phyloP scores from a whole-genome alignment of 352 stramenopile species.

The Globisporangium takayamanum region DNA sequence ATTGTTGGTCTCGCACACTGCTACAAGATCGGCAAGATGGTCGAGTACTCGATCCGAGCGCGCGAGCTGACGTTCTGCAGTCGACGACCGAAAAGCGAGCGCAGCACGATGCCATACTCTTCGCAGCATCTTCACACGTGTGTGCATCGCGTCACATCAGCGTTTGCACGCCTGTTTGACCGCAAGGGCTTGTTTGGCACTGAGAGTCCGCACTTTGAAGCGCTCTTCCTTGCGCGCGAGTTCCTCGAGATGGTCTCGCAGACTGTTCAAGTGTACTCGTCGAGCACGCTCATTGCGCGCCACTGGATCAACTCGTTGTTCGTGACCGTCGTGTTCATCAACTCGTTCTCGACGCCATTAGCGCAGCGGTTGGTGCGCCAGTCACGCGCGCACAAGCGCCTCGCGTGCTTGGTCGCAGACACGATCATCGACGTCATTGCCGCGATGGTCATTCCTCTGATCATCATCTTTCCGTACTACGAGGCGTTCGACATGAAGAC shows the following conservation, averaged over 20 bases:
- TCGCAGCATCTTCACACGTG: too few relatives aligned
- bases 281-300: conserved; percentile 5
- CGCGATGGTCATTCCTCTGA: conserved; percentile 13
- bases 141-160: background rate
- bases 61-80: conserved; percentile 1
- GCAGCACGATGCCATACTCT: background rate
- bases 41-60: conserved; percentile 1
- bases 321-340: conserved; percentile 1
- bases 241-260: conserved; percentile 6
- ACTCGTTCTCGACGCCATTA: conserved; percentile 7
- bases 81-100: background rate
- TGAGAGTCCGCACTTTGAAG: conserved; percentile 6
- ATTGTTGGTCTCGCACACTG: background rate
- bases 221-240: conserved; percentile 5
- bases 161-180: background rate
- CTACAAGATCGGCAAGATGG: conserved; percentile 2
- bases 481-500: background rate
- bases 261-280: conserved; percentile 7
- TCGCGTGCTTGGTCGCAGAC: conserved; percentile 17
- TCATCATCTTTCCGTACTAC: conserved; percentile 6
- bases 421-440: conserved; percentile 12
- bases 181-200: background rate
- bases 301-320: conserved; percentile 9
- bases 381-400: conserved; percentile 5
- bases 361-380: background rate